Evolutionary conservation across 192 early-diverging fungal genomes (phyloP).

Genomic region (Rhizophagus sp.): DNA sequence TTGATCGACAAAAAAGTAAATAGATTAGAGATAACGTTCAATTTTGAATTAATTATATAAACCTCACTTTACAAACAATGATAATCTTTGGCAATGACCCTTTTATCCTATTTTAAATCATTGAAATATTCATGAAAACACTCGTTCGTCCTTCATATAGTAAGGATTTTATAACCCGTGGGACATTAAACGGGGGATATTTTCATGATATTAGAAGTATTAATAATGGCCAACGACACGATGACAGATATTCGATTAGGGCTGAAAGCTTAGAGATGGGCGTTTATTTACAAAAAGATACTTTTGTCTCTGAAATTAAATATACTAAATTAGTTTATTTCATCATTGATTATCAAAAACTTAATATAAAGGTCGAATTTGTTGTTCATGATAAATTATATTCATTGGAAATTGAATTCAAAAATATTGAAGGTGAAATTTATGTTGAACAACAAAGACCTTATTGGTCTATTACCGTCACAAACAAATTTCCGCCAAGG

Average conservation of each 20-base stretch:
- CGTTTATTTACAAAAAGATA: slow-evolving; percentile 17
- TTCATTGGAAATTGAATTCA: slow-evolving; percentile 39
- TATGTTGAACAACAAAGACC: slow-evolving; percentile 25
- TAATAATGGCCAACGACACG: no score
- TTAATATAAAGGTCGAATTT: slow-evolving; percentile 35
- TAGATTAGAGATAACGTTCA: no score
- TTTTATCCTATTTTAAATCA: no score
- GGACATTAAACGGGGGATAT: no score
- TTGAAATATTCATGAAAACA: no score
- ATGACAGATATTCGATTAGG: neutral
- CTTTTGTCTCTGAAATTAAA: slow-evolving; percentile 33
- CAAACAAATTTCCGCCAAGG: slow-evolving; percentile 41
- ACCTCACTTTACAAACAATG: no score
- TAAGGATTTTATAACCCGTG: no score
- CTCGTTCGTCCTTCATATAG: no score
- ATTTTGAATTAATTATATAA: no score
- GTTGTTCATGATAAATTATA: neutral
- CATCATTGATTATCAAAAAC: slow-evolving; percentile 30
- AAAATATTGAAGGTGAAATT: slow-evolving; percentile 34
- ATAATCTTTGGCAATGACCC: no score
- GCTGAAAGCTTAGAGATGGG: slow-evolving; percentile 34
- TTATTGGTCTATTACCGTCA: slow-evolving; percentile 36
- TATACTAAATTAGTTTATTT: neutral
- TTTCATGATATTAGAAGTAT: no score
- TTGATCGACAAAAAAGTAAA: no score